A percentile compares a stretch with the other conserved stretches of the same genome.
Evolutionary conservation across 2,329 filamentous ascomycete species (phyloP).

Genomic region (Arthrocladium fulminans): DNA sequence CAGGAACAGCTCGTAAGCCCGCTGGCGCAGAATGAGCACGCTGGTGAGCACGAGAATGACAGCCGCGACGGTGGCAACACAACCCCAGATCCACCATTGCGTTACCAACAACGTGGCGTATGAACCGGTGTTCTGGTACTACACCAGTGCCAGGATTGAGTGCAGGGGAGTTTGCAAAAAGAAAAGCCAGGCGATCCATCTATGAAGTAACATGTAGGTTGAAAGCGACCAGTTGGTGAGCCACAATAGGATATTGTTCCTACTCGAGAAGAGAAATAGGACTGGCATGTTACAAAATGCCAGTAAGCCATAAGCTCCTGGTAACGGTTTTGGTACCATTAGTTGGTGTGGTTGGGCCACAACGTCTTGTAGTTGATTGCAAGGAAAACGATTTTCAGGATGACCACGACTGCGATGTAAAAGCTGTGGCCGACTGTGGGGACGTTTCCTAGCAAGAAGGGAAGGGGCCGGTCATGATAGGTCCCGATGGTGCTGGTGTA

Average conservation of each 20-base stretch:
- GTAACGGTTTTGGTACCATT: neutral
- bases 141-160: constrained; percentile 18
- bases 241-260: constrained; percentile 33
- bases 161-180: constrained; percentile 25
- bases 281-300: constrained; percentile 26
- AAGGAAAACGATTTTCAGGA: constrained; percentile 31
- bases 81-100: constrained; percentile 33
- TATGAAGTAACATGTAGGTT: constrained; percentile 32
- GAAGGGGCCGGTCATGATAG: constrained; percentile 28
- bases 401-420: constrained; percentile 36
- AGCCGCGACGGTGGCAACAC: constrained; percentile 28
- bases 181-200: constrained; percentile 26
- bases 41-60: constrained; percentile 24
- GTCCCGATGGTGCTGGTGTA: constrained; percentile 28
- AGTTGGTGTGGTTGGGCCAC: neutral
- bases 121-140: constrained; percentile 21
- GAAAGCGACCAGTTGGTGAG: constrained; percentile 32
- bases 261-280: constrained; percentile 28
- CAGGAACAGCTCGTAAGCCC: constrained; percentile 30
- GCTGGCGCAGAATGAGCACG: constrained; percentile 24
- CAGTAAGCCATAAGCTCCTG: constrained; percentile 27
- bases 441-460: constrained; percentile 29
- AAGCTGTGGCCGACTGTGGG: constrained; percentile 39
- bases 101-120: no score
- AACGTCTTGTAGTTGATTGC: neutral